Conservation (phyloP, 192 early-diverging fungal species). For the Funneliformis mosseae region DNA sequence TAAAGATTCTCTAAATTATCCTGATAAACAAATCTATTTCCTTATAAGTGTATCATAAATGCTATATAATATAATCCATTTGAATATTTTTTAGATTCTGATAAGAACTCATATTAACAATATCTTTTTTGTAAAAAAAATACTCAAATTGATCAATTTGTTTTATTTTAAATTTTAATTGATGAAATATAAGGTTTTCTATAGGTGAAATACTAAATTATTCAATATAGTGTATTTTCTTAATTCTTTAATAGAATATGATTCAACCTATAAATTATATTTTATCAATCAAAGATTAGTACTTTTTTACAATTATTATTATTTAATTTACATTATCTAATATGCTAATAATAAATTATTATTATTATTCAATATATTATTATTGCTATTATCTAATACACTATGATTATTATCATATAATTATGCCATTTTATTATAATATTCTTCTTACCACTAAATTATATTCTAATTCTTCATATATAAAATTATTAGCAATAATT, state of each 20-base stretch:
- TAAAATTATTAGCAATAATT: no score
- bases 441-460: no score
- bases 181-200: neutral
- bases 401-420: neutral
- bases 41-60: conserved; percentile 1
- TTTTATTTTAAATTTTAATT: neutral
- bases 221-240: neutral
- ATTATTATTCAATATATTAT: no score
- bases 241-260: neutral
- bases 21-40: neutral
- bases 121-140: neutral
- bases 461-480: no score
- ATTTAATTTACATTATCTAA: no score
- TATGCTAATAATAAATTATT: no score
- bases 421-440: no score
- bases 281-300: no score
- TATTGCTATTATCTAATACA: no score
- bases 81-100: neutral
- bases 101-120: conserved; percentile 7
- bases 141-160: neutral
- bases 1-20: neutral
- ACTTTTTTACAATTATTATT: no score
- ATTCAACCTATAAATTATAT: no score
- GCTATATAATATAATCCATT: neutral
- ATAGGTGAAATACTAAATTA: neutral